Base-by-base conservation (phyloP, 2,329 filamentous ascomycete genomes). In the Aspergillus clavatus region DNA sequence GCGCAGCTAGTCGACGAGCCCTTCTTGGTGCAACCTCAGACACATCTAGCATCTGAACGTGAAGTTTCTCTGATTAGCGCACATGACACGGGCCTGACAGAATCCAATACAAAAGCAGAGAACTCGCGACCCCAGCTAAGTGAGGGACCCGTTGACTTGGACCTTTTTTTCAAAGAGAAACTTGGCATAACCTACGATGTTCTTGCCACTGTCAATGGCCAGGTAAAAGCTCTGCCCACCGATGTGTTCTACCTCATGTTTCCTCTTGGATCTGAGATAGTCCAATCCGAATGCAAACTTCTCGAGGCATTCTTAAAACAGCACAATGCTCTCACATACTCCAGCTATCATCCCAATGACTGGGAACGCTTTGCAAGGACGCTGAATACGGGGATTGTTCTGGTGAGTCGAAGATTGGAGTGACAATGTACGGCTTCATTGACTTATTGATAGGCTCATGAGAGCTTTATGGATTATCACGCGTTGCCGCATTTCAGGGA, bases 211-310 rank as follows among this genome's bases (percentile, higher is more conserved):
- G 48, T 62, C 1, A 53, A 56, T 27, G 47, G 37, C 6, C 23
- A 38, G 1, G 48, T 46, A 4, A 55, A 56, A n/a, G 33, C 39
- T 3, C 48, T 49, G 10, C 22, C 33, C 1, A 56, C 59, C 3
- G 53, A 57, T 7, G 54, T 55, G 6, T 68, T 70, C 29, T 71
- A 65, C 47, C 45, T 71, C 21, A 54, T 60, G 45, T 68, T 62
- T 36, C 67, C 66, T 5, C 26, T 39, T 1, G 51, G 50, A 5
- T 52, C 58, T 23, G 41, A 36, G 19, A 38, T 48, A 8, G 41
- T 43, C 7, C 36, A 53, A 8, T 39, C 29, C 1, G 65, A 70
- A 29, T 58, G 53, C 38, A 22, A 60, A n/a, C 24, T 60, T 3
- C 28, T 68, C 2, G 37, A 57, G 8, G 39, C 48, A 7, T 59